Conservation (phyloP, 1,139 yeast species). For the Arxiozyma telluris region DNA sequence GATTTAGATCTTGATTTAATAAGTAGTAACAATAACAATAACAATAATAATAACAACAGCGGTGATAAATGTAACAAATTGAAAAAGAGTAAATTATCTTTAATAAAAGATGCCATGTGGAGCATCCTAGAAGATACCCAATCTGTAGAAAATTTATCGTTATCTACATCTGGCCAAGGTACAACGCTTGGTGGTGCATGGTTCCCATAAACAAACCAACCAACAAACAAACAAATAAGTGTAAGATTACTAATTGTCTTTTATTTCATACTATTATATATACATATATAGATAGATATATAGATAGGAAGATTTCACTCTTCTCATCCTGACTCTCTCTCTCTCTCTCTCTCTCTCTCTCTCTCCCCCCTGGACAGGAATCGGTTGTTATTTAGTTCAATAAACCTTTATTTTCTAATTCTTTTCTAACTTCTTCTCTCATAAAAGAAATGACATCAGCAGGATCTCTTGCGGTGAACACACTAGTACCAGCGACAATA, state of each 20-base stretch:
- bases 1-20: slow-evolving; percentile 40
- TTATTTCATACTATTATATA: too few species aligned
- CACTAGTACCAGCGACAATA: slow-evolving; percentile 95
- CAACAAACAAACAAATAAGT: background rate
- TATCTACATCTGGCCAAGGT: slow-evolving; percentile 48
- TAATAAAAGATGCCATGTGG: slow-evolving; percentile 62
- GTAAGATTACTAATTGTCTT: too few species aligned
- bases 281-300: too few species aligned
- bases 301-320: too few species aligned
- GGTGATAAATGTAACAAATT: too few species aligned
- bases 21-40: slow-evolving; percentile 3
- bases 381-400: slow-evolving; percentile 7
- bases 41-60: slow-evolving; percentile 6
- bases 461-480: slow-evolving; percentile 77
- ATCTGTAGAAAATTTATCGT: slow-evolving; percentile 38
- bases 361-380: too few species aligned
- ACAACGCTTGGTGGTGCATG: slow-evolving; percentile 74
- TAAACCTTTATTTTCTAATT: slow-evolving; percentile 29
- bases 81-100: slow-evolving; percentile 35
- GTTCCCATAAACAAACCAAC: slow-evolving; percentile 19
- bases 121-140: slow-evolving; percentile 50
- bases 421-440: slow-evolving; percentile 48
- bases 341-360: too few species aligned
- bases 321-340: too few species aligned
- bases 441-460: slow-evolving; percentile 58